Percentiles rank a stretch among this genome's conserved stretches.
These are phyloP conservation scores for Infundibulicybe gibba DNA, from an alignment of 768 basidiomycete genomes.

Conservation along the genomic window DNA sequence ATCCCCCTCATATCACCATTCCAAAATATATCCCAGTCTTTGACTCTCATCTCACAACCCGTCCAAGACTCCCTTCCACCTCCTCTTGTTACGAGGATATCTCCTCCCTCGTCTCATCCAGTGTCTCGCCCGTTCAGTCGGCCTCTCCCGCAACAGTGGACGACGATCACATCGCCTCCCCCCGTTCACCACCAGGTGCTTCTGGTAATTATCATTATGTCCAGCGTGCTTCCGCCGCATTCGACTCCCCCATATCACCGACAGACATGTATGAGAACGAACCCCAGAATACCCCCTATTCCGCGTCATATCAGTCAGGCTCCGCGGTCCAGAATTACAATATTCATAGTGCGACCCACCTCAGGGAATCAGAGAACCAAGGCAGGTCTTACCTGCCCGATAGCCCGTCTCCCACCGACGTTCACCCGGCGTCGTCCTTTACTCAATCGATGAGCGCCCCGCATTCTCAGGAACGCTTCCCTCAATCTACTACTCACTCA, in stretches of 20 bases:
- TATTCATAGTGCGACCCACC: constrained; percentile 18
- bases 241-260: constrained; percentile 26
- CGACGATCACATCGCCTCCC: constrained; percentile 23
- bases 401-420: constrained; percentile 42
- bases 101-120: constrained; percentile 15
- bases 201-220: constrained; percentile 28
- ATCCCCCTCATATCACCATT: constrained; percentile 16
- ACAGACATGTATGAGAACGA: constrained; percentile 26
- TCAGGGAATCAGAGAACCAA: constrained; percentile 21
- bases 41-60: constrained; percentile 12
- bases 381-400: constrained; percentile 26
- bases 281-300: constrained; percentile 13
- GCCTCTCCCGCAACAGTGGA: constrained; percentile 31
- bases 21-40: constrained; percentile 19
- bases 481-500: constrained; percentile 35
- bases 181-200: constrained; percentile 25
- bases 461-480: constrained; percentile 41
- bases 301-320: constrained; percentile 18
- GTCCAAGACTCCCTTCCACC: constrained; percentile 17
- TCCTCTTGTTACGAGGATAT: constrained; percentile 19
- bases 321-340: constrained; percentile 15
- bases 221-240: constrained; percentile 21
- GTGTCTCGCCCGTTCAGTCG: constrained; percentile 18
- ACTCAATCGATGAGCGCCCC: constrained; percentile 38
- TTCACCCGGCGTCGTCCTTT: constrained; percentile 32